Percentiles rank a stretch among this genome's conserved stretches.
Conservation (phyloP, 768 basidiomycete species). For the Hydnomerulius pinastri region DNA sequence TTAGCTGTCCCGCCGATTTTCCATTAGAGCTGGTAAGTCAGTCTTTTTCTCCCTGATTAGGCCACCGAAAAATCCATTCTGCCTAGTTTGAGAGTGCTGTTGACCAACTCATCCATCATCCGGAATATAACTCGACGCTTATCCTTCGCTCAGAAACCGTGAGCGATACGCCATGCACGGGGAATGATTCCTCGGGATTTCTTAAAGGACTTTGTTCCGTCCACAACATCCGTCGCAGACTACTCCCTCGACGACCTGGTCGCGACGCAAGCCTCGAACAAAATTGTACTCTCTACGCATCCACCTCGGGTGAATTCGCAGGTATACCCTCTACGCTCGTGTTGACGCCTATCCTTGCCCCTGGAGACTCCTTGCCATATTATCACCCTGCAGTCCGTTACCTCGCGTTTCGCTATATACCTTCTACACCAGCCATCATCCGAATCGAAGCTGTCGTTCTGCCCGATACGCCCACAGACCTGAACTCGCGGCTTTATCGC, state of each 20-base stretch:
- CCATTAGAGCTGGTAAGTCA: conserved; percentile 43
- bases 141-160: conserved; percentile 83
- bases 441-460: conserved; percentile 34
- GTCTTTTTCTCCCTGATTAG: background rate
- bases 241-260: conserved; percentile 78
- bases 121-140: conserved; percentile 90
- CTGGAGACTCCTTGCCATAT: conserved; percentile 65
- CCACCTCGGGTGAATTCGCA: conserved; percentile 15
- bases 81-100: conserved; percentile 76
- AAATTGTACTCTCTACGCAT: conserved; percentile 71
- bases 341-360: conserved; percentile 56
- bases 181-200: conserved; percentile 23
- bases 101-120: conserved; percentile 78
- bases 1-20: conserved; percentile 45
- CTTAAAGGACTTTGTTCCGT: conserved; percentile 43
- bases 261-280: conserved; percentile 78
- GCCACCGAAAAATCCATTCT: background rate
- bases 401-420: conserved; percentile 78
- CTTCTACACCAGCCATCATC: conserved; percentile 25
- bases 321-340: conserved; percentile 44
- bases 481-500: conserved; percentile 69
- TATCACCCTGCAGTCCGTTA: conserved; percentile 86
- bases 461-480: conserved; percentile 48
- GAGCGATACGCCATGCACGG: conserved; percentile 23
- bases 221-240: conserved; percentile 61